These are phyloP conservation scores for Suhomyces chickasaworum DNA, from an alignment of 1,139 yeast species.

Conservation along the genomic window DNA sequence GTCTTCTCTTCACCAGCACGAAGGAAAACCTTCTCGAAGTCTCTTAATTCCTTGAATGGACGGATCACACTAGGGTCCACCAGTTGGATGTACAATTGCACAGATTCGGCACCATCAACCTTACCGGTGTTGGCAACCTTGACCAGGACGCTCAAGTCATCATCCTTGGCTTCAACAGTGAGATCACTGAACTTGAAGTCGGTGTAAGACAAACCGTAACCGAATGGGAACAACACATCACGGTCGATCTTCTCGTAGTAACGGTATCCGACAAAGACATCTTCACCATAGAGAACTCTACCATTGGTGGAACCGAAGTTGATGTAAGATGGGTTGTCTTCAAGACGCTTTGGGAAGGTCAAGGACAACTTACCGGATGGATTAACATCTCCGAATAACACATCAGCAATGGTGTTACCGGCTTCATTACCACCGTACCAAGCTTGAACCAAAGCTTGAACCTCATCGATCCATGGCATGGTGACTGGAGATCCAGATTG, in stretches of 20 bases:
- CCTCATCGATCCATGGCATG: slow-evolving; percentile 22
- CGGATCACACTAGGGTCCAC: slow-evolving; percentile 44
- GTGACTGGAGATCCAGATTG: slow-evolving; percentile 25
- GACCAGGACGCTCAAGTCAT: slow-evolving; percentile 28
- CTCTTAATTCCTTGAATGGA: slow-evolving; percentile 60
- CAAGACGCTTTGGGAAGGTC: slow-evolving; percentile 48
- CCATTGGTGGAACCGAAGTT: slow-evolving; percentile 28
- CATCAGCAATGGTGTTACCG: slow-evolving; percentile 32
- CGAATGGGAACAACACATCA: slow-evolving; percentile 28
- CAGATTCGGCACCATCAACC: slow-evolving; percentile 46
- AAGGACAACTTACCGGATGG: slow-evolving; percentile 36
- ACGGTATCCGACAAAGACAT: slow-evolving; percentile 30
- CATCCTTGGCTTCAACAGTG: slow-evolving; percentile 14
- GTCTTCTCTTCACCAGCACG: slow-evolving; percentile 42
- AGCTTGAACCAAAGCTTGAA: slow-evolving; percentile 22
- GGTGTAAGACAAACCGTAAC: slow-evolving; percentile 30
- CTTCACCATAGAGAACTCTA: slow-evolving; percentile 30
- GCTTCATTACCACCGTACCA: slow-evolving; percentile 29
- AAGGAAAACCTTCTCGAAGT: slow-evolving; percentile 51
- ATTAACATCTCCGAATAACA: slow-evolving; percentile 30
- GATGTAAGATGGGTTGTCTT: slow-evolving; percentile 49
- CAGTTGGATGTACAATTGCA: slow-evolving; percentile 49
- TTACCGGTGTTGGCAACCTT: slow-evolving; percentile 46
- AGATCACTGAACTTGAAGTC: slow-evolving; percentile 20
- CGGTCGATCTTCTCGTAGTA: slow-evolving; percentile 26